Percentiles rank a stretch among this genome's conserved stretches.
Conservation (phyloP, 2,329 filamentous ascomycete genomes). For the Cladophialophora carrionii region DNA sequence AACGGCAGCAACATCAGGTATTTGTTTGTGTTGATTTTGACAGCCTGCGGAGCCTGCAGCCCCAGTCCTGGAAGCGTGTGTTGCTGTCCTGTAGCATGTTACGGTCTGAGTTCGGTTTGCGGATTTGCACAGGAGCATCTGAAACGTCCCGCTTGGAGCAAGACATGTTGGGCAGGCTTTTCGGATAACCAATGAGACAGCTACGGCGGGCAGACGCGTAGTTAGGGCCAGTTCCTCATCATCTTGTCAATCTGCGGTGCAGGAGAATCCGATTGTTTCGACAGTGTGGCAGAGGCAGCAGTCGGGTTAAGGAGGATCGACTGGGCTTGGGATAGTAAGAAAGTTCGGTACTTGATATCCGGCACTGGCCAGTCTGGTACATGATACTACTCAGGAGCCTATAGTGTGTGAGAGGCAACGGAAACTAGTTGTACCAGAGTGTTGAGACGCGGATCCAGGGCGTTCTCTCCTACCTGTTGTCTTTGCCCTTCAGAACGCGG, state of each 20-base stretch:
- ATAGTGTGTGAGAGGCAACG: neutral
- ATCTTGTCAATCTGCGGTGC: constrained; percentile 13
- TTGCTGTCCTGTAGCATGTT: constrained; percentile 50
- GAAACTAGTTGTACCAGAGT: constrained; percentile 39
- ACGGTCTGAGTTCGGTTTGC: constrained; percentile 51
- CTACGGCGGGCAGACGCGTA: constrained; percentile 47
- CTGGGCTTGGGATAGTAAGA: constrained; percentile 39
- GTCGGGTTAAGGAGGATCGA: constrained; percentile 16
- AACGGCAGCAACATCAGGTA: constrained; percentile 49
- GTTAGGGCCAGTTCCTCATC: constrained; percentile 41
- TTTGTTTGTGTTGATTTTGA: constrained; percentile 46
- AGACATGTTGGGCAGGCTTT: constrained; percentile 53
- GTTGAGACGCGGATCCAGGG: constrained; percentile 46
- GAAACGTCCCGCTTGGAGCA: constrained; percentile 50
- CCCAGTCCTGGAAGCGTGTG: constrained; percentile 45
- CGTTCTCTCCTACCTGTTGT: constrained; percentile 54
- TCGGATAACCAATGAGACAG: constrained; percentile 51
- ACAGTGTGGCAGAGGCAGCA: constrained; percentile 23
- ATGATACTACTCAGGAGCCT: neutral
- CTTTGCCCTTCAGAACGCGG: constrained; percentile 47
- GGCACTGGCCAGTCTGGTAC: constrained; percentile 36
- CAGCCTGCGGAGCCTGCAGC: constrained; percentile 45
- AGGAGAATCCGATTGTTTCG: constrained; percentile 44
- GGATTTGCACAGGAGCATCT: constrained; percentile 49
- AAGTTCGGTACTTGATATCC: constrained; percentile 29